A percentile compares a stretch with the other conserved stretches of the same genome.
Conservation (phyloP, 2,329 filamentous ascomycete species). For the Zymoseptoria ardabiliae region DNA sequence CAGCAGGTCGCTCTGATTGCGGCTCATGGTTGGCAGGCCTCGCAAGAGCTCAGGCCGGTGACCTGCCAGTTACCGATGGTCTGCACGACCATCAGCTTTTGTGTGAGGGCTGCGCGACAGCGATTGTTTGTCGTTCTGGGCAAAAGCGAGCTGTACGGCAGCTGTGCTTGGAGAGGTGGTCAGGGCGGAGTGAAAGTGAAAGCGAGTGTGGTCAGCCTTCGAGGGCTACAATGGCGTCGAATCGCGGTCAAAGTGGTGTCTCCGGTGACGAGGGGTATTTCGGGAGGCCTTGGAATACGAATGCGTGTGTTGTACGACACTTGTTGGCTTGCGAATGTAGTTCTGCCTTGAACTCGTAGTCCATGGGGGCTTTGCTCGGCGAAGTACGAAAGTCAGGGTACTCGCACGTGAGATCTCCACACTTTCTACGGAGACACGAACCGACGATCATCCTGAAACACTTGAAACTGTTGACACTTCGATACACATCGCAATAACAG, state of each 20-base stretch:
- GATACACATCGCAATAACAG: not conserved
- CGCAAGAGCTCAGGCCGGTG: slow-evolving; percentile 5
- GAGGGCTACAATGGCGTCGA: not conserved
- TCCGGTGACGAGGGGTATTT: not conserved
- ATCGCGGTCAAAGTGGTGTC: not conserved
- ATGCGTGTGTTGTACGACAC: not conserved
- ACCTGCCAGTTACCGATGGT: slow-evolving; percentile 10
- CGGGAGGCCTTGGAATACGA: not conserved
- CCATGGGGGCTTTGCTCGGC: not conserved
- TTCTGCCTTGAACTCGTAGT: not conserved
- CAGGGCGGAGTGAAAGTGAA: not conserved
- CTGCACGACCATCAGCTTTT: slow-evolving; percentile 10
- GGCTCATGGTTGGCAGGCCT: slow-evolving; percentile 25
- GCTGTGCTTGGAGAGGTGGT: not conserved
- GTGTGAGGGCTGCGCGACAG: not conserved
- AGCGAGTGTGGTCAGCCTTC: not conserved
- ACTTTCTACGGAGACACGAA: not conserved
- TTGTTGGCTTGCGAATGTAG: not conserved
- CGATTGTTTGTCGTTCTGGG: not conserved
- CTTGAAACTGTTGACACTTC: no score
- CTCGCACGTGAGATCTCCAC: no score
- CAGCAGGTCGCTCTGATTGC: slow-evolving; percentile 47
- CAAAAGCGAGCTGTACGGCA: not conserved
- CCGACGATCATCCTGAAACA: not conserved
- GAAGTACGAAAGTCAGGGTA: not conserved